Evolutionary conservation across 192 early-diverging fungal genomes (phyloP), one percentile per base, ranked within the genome.

Genomic region (Coemansia sp.): DNA sequence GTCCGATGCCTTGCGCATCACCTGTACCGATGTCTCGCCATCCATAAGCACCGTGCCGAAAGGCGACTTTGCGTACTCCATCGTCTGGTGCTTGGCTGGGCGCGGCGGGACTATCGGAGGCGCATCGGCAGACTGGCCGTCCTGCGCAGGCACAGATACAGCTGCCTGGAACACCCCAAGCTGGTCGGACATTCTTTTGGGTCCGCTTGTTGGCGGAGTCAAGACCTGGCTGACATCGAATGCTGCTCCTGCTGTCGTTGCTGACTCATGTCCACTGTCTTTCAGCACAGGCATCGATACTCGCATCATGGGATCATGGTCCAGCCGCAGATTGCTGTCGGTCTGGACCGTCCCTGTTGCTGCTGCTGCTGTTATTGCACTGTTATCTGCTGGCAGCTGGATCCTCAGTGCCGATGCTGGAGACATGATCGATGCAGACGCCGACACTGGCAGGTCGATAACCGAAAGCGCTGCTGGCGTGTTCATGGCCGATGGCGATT

Each of bases 1-100:
- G 48, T 80, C 77, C 8, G 77, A 80, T 15, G 77, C 68, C 61
- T 80, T 80, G 67, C 77, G 77, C 45, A 74, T 47, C 2, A 80
- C 44, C 64, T 66, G 77, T n/a, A 68, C 27, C 15, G 59, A 67
- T 4, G 65, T 40, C 14, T 59, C 69, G 11, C 59, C 62, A 57
- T 69, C 67, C 4, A 55, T 29, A 15, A 59, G 33, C 0, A 42
- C 36, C 2, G 54, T n/a, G 20, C 36, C 15, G 22, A 57, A 58
- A 7, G 64, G 55, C 28, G 50, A 30, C 62, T 36, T 38, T n/a
- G 53, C 15, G 1, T 38, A 29, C 22, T 17, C 50, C 45, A 54
- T 58, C 10, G 30, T 45, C 57, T 48, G 47, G 14, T 34, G 23
- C 31, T 50, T 37, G 58, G 45, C 40, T 11, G 55, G 41, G 55